Conservation (phyloP, 2,329 filamentous ascomycete species). For the Verruconis gallopava region DNA sequence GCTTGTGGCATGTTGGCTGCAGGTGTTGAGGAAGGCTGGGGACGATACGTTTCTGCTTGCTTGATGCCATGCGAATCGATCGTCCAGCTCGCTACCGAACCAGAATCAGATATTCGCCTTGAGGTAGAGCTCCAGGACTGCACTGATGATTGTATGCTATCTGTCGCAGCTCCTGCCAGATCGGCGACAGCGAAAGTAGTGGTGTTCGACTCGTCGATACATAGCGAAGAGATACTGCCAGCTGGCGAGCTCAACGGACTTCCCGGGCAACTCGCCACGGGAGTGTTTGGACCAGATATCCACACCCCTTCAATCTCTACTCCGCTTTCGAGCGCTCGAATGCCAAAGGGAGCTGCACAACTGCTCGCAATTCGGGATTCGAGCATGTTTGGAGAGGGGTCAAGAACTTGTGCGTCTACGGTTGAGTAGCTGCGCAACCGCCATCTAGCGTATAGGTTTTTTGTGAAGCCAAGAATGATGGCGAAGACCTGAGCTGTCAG, state of each 20-base stretch:
- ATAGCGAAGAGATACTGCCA: constrained; percentile 3
- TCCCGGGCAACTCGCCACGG: constrained; percentile 23
- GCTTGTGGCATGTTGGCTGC: background rate
- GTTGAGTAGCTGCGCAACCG: constrained; percentile 30
- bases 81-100: background rate
- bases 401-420: constrained; percentile 23
- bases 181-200: background rate
- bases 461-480: constrained; percentile 53
- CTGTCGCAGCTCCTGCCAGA: background rate
- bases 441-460: constrained; percentile 39
- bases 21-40: background rate
- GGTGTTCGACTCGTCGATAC: constrained; percentile 2
- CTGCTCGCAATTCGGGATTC: constrained; percentile 50
- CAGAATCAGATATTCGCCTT: background rate
- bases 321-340: constrained; percentile 72
- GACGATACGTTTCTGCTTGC: background rate
- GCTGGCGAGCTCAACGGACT: constrained; percentile 12
- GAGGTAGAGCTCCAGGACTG: background rate
- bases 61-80: background rate
- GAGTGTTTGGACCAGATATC: constrained; percentile 34
- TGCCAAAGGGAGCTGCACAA: constrained; percentile 69
- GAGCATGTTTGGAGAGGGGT: constrained; percentile 46
- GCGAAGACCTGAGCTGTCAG: constrained; percentile 39
- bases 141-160: constrained; percentile 1
- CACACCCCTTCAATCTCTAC: constrained; percentile 72